These are phyloP conservation scores for Candida takata DNA, from an alignment of 805 yeast species.

Conservation along the genomic window DNA sequence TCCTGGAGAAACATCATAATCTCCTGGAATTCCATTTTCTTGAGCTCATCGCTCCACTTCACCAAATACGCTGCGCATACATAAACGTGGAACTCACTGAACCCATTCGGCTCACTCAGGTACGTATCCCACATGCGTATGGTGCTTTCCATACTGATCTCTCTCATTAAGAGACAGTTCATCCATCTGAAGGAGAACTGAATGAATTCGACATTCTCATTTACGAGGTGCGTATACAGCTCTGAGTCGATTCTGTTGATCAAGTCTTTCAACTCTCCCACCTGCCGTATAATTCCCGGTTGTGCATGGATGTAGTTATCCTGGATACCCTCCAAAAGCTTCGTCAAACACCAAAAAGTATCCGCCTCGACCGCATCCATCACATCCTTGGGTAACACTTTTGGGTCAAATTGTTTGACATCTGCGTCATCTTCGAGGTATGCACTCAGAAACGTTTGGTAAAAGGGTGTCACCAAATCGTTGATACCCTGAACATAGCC, in stretches of 20 bases:
- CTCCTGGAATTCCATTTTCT: conserved; percentile 89
- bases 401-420: conserved; percentile 59
- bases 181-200: conserved; percentile 98
- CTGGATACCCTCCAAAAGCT: conserved; percentile 87
- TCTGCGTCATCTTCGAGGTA: conserved; percentile 44
- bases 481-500: conserved; percentile 98
- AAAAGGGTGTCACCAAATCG: conserved; percentile 89
- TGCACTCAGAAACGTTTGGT: conserved; percentile 71
- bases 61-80: conserved; percentile 96
- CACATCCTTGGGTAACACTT: conserved; percentile 48
- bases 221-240: conserved; percentile 64
- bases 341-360: conserved; percentile 93
- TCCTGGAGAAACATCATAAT: conserved; percentile 86
- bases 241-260: conserved; percentile 74
- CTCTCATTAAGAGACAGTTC: conserved; percentile 96
- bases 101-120: conserved; percentile 66
- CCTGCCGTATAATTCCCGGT: conserved; percentile 94
- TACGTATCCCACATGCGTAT: conserved; percentile 98
- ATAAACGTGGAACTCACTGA: conserved; percentile 88
- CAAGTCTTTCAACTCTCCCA: conserved; percentile 67
- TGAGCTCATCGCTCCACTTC: conserved; percentile 73
- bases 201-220: conserved; percentile 85
- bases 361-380: conserved; percentile 82
- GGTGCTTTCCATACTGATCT: conserved; percentile 67
- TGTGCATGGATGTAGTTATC: conserved; percentile 97